Conservation (phyloP, 371 early-diverging fungal genomes). For the Mortierella sp. region DNA sequence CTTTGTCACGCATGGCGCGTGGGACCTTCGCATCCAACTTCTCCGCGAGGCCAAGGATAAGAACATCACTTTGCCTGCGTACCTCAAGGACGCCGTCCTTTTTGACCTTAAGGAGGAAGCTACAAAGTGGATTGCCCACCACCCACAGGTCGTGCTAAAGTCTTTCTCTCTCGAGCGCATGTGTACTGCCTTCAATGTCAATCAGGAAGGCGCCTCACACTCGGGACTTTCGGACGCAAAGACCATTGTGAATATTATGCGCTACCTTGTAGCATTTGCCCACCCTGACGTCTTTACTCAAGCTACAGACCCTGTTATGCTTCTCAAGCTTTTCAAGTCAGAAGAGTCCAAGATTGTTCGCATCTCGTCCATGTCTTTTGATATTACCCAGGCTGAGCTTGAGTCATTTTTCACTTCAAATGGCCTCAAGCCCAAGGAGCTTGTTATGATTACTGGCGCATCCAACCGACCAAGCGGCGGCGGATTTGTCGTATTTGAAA, state of each 20-base stretch:
- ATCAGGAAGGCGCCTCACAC: slow-evolving; percentile 60
- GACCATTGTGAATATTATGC: slow-evolving; percentile 70
- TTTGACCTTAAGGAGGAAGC: slow-evolving; percentile 83
- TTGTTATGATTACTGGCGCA: slow-evolving; percentile 43
- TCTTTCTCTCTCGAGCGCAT: slow-evolving; percentile 71
- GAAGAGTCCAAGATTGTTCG: slow-evolving; percentile 76
- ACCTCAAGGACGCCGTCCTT: slow-evolving; percentile 68
- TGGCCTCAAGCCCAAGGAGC: slow-evolving; percentile 63
- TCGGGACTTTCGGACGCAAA: slow-evolving; percentile 70
- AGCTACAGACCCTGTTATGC: slow-evolving; percentile 73
- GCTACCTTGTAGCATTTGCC: slow-evolving; percentile 60
- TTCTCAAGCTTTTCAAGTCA: slow-evolving; percentile 72
- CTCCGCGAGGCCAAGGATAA: slow-evolving; percentile 80
- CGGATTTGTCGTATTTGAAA: slow-evolving; percentile 66
- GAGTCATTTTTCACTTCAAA: slow-evolving; percentile 73
- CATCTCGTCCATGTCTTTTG: slow-evolving; percentile 68
- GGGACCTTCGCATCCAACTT: slow-evolving; percentile 79
- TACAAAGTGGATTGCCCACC: slow-evolving; percentile 73
- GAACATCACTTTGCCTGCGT: slow-evolving; percentile 66
- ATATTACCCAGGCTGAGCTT: slow-evolving; percentile 72
- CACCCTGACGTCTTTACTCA: slow-evolving; percentile 72
- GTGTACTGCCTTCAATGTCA: slow-evolving; percentile 67
- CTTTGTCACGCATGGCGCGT: slow-evolving; percentile 82
- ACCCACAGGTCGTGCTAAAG: slow-evolving; percentile 65
- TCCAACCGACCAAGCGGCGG: slow-evolving; percentile 60